phyloP scores from a whole-genome alignment of 169 alveolate genomes.

The Eimeria falciformis region DNA sequence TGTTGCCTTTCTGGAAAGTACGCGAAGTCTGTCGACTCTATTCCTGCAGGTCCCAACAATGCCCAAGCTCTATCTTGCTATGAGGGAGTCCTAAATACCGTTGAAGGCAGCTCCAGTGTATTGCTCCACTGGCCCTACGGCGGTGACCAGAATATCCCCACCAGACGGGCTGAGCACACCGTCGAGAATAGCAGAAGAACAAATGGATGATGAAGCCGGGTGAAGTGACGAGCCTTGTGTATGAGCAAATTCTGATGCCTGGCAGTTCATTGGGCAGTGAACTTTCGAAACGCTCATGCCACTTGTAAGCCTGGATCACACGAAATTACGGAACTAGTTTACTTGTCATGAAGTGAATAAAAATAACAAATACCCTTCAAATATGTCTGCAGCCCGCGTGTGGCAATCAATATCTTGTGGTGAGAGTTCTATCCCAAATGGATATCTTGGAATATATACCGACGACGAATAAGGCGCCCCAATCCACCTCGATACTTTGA shows the following conservation, averaged over 20 bases:
- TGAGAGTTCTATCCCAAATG: slow-evolving; percentile 83
- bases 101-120: slow-evolving; percentile 77
- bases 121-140: slow-evolving; percentile 80
- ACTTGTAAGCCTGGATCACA: slow-evolving; percentile 36
- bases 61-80: too few relatives aligned
- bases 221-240: slow-evolving; percentile 83
- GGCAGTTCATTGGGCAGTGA: slow-evolving; percentile 85
- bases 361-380: slow-evolving; percentile 75
- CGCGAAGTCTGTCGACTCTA: slow-evolving; percentile 24
- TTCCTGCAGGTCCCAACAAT: background rate
- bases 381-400: slow-evolving; percentile 87
- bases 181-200: slow-evolving; percentile 92
- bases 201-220: slow-evolving; percentile 90
- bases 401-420: slow-evolving; percentile 90
- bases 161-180: slow-evolving; percentile 90
- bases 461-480: slow-evolving; percentile 80
- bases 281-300: slow-evolving; percentile 69
- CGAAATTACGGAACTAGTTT: too few relatives aligned
- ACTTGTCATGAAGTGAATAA: background rate
- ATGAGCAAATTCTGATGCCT: slow-evolving; percentile 80
- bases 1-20: slow-evolving; percentile 52
- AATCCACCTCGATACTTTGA: slow-evolving; percentile 84
- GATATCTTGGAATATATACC: slow-evolving; percentile 79
- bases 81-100: background rate
- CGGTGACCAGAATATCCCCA: slow-evolving; percentile 82